These are phyloP conservation scores for Plenodomus tracheiphilus DNA, from an alignment of 2,329 filamentous ascomycete species.

Conservation along the genomic window DNA sequence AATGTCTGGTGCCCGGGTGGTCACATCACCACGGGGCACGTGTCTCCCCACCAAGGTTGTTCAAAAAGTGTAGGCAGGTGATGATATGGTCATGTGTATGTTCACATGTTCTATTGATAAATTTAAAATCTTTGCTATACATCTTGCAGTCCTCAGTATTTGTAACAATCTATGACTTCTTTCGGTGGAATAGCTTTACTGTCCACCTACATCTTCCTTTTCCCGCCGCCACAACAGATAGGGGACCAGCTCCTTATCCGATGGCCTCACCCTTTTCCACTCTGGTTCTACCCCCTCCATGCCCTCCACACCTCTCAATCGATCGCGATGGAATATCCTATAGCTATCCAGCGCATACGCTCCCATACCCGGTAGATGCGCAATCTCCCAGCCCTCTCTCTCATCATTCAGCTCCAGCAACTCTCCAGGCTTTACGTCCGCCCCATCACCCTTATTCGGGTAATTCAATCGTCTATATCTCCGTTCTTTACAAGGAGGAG, in stretches of 20 bases:
- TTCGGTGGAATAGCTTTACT: too few species aligned
- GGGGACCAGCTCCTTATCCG: constrained; percentile 86
- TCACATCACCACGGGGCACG: too few species aligned
- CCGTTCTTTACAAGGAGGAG: constrained; percentile 63
- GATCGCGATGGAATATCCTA: constrained; percentile 90
- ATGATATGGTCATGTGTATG: too few species aligned
- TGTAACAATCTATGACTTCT: too few species aligned
- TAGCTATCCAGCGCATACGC: constrained; percentile 85
- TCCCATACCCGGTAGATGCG: constrained; percentile 74
- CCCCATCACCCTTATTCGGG: constrained; percentile 19
- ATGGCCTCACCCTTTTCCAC: constrained; percentile 83
- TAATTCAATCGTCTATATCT: constrained; percentile 60
- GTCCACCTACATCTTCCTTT: constrained; percentile 56
- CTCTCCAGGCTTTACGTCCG: constrained; percentile 51
- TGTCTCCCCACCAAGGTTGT: too few species aligned
- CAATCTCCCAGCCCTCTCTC: constrained; percentile 74
- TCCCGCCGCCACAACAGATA: constrained; percentile 92
- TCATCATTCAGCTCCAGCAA: constrained; percentile 36
- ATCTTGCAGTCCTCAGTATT: too few species aligned
- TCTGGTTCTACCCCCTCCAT: constrained; percentile 74
- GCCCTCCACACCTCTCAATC: constrained; percentile 61
- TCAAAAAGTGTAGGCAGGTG: too few species aligned
- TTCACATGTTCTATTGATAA: too few species aligned
- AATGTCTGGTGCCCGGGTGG: too few species aligned
- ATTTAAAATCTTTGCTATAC: too few species aligned